Evolutionary conservation across 2,329 filamentous ascomycete genomes (phyloP), one percentile per base, ranked within the genome.

Genomic region (Pestalotiopsis sp.): DNA sequence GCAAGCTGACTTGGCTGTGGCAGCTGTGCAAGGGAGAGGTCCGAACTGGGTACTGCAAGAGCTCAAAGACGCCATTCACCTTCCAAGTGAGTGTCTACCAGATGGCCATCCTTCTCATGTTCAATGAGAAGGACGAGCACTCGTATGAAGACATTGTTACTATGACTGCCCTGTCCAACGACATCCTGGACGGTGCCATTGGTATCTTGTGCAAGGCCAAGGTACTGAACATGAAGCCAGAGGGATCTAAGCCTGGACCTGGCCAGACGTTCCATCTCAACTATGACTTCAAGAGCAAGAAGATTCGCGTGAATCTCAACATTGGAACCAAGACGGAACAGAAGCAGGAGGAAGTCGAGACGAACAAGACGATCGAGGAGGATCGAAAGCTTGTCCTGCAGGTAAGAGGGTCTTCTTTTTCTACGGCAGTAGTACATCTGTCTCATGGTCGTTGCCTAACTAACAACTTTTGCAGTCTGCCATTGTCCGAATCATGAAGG

Each of bases 401-500:
- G 91, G 95, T 97, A 88, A 81, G 91, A 41, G 86, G 31, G 31
- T 31, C 7, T 31, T 31, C 31, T 72, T 36, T 67, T 68, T 66
- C 31, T 20, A 68, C 5, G 57, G 7, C 66, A 41, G 5, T 67
- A 20, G 58, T 52, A 7, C 38, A 12, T 61, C 38, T 31, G 60
- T 57, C 25, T 20, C 2, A 57, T 41, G 38, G 61, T 31, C 52
- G 62, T 66, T 7, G 4, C 17, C 14, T 9, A 52, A n/a, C 69
- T 68, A 72, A 68, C 27, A 49, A 65, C 14, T 58, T 71, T 64
- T 68, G 11, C 73, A 99, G 95, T 98, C 96, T 71, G 95, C 95
- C 27, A 98, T 99, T 80, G 96, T 99, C 68, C 93, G 96, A 77
- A 98, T 99, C 84, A 99, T 99, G 96, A 99, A 99, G 86, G 97